Percentiles rank a stretch among this genome's conserved stretches.
Conservation (phyloP, 495 filamentous ascomycete species). For the Aspergillus homomorphus region DNA sequence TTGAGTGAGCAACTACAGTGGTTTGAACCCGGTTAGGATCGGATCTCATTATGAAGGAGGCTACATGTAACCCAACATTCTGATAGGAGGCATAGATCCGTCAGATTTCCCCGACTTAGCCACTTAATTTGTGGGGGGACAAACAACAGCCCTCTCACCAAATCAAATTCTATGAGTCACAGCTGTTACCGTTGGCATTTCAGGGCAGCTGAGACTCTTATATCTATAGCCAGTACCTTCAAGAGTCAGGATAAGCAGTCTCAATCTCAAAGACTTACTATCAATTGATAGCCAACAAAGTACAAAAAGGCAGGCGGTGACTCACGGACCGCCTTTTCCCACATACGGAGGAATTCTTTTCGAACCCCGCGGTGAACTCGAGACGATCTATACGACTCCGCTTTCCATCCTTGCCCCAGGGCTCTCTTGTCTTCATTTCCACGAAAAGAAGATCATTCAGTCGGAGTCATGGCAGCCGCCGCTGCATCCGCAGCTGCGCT, state of each 20-base stretch:
- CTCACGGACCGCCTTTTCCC: slow-evolving; percentile 15
- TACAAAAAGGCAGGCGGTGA: slow-evolving; percentile 21
- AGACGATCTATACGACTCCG: slow-evolving; percentile 6
- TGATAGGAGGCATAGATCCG: background rate
- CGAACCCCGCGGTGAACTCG: slow-evolving; percentile 29
- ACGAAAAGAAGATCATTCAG: slow-evolving; percentile 24
- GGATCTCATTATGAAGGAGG: background rate
- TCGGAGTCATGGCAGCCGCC: slow-evolving; percentile 50
- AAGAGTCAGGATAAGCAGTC: background rate
- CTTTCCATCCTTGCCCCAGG: slow-evolving; percentile 19
- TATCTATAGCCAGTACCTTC: background rate
- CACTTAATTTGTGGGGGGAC: background rate
- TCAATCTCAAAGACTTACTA: background rate
- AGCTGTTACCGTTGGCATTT: background rate
- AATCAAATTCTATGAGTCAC: background rate
- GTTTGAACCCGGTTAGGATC: background rate
- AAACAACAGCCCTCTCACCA: background rate
- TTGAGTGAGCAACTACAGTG: background rate
- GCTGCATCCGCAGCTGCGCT: slow-evolving; percentile 55
- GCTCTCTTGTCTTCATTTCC: slow-evolving; percentile 24
- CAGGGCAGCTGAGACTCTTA: too few species aligned
- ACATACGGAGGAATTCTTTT: slow-evolving; percentile 17
- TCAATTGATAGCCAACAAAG: background rate
- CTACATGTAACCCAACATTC: background rate
- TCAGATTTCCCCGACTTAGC: background rate